Conservation (phyloP, 2,329 filamentous ascomycete genomes). For the Albifimbria verrucaria region DNA sequence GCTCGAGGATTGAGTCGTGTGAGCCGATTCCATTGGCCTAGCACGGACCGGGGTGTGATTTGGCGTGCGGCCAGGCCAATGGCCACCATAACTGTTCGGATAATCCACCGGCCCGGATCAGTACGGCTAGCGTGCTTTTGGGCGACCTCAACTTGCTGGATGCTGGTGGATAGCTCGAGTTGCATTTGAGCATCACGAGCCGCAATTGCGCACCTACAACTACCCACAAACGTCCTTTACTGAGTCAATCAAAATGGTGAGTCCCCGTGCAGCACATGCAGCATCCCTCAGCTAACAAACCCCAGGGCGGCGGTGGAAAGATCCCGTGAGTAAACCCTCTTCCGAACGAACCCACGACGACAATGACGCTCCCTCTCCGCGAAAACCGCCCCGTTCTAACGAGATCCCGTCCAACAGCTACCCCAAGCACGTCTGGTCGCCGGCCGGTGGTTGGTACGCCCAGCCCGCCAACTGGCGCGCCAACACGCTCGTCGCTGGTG, state of each 20-base stretch:
- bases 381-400: constrained; percentile 14
- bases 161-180: neutral
- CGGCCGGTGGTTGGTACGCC: constrained; percentile 94
- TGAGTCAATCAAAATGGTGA: constrained; percentile 54
- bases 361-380: constrained; percentile 2
- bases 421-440: constrained; percentile 99
- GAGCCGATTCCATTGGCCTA: constrained; percentile 16
- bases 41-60: neutral
- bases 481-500: constrained; percentile 79
- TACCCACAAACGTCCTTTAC: constrained; percentile 29
- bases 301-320: constrained; percentile 71
- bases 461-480: constrained; percentile 92
- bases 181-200: constrained; percentile 14
- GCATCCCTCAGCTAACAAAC: constrained; percentile 34
- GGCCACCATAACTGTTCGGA: too few species aligned
- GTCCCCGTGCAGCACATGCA: constrained; percentile 10
- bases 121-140: constrained; percentile 1
- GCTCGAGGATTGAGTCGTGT: constrained; percentile 25
- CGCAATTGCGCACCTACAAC: constrained; percentile 26
- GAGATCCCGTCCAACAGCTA: constrained; percentile 55
- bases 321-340: constrained; percentile 46
- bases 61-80: too few species aligned
- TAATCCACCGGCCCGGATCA: neutral
- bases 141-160: constrained; percentile 3
- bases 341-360: constrained; percentile 8